Conservation (phyloP, 257 asterid genomes). For the Apocynum venetum region DNA sequence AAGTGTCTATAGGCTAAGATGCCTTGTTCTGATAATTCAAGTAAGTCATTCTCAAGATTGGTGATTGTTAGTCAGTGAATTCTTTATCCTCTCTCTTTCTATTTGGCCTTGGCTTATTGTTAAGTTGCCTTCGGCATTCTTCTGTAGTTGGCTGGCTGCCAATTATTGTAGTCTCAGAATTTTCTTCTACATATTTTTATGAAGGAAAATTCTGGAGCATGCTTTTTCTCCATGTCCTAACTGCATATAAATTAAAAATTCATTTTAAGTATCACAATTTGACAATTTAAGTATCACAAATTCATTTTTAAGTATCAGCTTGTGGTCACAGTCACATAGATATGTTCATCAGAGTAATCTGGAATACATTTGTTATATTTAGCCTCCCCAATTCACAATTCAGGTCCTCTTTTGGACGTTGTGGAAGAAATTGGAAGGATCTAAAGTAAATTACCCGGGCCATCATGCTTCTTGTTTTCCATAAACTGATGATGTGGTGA, state of each 20-base stretch:
- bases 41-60: constrained; percentile 33
- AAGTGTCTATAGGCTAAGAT: constrained; percentile 36
- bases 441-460: too few relatives aligned
- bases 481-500: constrained; percentile 7
- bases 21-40: constrained; percentile 43
- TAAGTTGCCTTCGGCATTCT: neutral
- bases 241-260: neutral
- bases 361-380: neutral
- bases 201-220: neutral
- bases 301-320: neutral
- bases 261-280: neutral
- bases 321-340: neutral
- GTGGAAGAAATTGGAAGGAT: neutral
- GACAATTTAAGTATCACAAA: neutral
- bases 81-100: neutral
- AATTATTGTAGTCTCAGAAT: neutral
- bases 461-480: neutral
- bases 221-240: neutral
- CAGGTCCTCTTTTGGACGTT: neutral
- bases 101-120: neutral
- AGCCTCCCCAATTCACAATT: neutral
- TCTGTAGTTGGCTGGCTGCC: too few relatives aligned
- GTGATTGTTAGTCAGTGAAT: neutral
- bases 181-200: neutral
- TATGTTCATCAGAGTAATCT: neutral